Evolutionary conservation across 352 stramenopile genomes (phyloP).

Genomic region (Pythium rhizo-oryzae): DNA sequence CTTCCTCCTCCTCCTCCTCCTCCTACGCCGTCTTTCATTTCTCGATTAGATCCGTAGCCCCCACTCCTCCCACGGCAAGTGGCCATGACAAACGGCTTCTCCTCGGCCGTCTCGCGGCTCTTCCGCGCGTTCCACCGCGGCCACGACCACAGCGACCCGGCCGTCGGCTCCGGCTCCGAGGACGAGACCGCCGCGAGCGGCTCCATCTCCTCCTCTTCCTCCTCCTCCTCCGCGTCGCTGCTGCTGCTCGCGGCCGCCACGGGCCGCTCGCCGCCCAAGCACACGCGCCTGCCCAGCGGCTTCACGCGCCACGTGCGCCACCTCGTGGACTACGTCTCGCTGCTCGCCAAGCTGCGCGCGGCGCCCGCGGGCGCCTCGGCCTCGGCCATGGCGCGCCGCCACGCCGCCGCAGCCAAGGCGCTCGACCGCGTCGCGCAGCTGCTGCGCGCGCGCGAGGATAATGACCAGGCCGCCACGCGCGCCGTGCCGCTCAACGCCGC

Average conservation of each 20-base stretch:
- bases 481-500: conserved; percentile 39
- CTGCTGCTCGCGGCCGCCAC: conserved; percentile 4
- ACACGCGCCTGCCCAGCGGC: conserved; percentile 16
- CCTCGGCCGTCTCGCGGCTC: conserved; percentile 23
- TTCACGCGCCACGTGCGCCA: conserved; percentile 32
- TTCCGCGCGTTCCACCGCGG: conserved; percentile 26
- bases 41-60: neutral
- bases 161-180: neutral
- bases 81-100: conserved; percentile 25
- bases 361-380: conserved; percentile 3
- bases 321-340: conserved; percentile 28
- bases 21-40: neutral
- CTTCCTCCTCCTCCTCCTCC: neutral
- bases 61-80: neutral
- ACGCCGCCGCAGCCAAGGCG: conserved; percentile 28
- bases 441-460: conserved; percentile 20
- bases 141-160: conserved; percentile 9
- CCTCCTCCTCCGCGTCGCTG: neutral
- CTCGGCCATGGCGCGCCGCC: conserved; percentile 20
- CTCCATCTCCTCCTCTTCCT: neutral
- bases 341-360: conserved; percentile 17
- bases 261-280: conserved; percentile 11
- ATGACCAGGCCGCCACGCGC: conserved; percentile 16
- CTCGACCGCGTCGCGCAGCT: conserved; percentile 26
- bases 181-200: neutral